Base-by-base conservation (phyloP, 345 rosid genomes). In the Sisymbrium irio region DNA sequence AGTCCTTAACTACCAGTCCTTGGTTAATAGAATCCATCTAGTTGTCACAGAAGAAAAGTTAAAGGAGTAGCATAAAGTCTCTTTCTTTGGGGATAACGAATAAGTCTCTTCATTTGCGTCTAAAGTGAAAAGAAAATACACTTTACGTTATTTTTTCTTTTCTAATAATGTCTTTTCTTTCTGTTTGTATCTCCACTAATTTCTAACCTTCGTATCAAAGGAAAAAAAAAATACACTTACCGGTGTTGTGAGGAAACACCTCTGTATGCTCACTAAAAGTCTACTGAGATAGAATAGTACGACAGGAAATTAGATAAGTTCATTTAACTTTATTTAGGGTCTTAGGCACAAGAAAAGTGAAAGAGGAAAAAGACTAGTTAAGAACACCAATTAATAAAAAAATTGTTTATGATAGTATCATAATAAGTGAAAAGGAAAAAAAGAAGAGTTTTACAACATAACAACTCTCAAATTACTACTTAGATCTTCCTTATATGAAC, bases 51-150 rank as follows among this genome's bases (percentile, higher is more conserved):
- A 63, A 42, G 14, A 32, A 62, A 72, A 61, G 44, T 35, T 40
- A 39, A 62, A 62, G 35, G 62, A 50, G 22, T 18, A 51, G 35
- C 69, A 53, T 62, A 53, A 70, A 57, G 65, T 44, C 55, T 13
- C 45, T 32, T 69, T 69, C 30, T 40, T 11, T 54, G 10, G 9
- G 15, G 10, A 13, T 36, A 7, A 33, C 9, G 3, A 25, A 49
- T 10, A 14, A 7, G 37, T 1, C 50, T 46, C 28, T 71, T 33
- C 33, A 35, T 46, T 17, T 47, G 36, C 22, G 8, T 66, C 10
- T 9, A 51, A 37, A 14, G 9, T 5, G n/a, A 35, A 20, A 11
- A 10, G 14, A 51, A 39, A 4, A 10, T 14, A 8, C n/a, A 14
- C 36, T 18, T 8, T 1, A 18, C 10, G 20, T 14, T 32, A 47